Base-by-base conservation (phyloP, 305 asterid species). In the Salvia sclarea region DNA sequence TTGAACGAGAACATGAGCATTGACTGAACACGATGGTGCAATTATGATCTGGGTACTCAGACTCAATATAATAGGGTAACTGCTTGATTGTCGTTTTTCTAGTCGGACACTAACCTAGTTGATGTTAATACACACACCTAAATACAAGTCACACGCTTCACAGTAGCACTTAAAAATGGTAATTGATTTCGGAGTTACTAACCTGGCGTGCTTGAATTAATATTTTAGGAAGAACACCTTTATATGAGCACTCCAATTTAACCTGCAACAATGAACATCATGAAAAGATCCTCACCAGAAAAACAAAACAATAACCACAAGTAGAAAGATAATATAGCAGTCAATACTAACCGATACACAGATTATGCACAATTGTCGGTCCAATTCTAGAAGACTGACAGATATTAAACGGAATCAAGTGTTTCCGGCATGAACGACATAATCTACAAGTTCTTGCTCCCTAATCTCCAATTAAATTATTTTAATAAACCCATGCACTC, bases 191-290 rank as follows among this genome's bases (percentile, higher is more conserved):
- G 14, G 33, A 55, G 65, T 35, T 8, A 68, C 83, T 72, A 48
- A 90, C 98, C 92, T 92, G 98, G 45, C 84, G 87, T 6, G 76
- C 91, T 80, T 74, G 93, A 80, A 80, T 81, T 74, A 88, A 72
- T 71, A 93, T 80, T 83, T 90, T 90, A 43, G 94, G 89, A 71
- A 93, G 95, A 70, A 93, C 88, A 37, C 97, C 96, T 80, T 87
- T 93, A 83, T 79, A 81, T 25, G 69, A 69, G 80, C 90, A 90
- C 17, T 73, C 96, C 86, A 86, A 78, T 80, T 84, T 88, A 37
- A 93, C 81, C 98, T 93, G 92, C 76, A 81, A 64, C 62, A 24
- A 61, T 35, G 57, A 48, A 52, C 44, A 25, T 45, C 24, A 43
- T 0, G 25, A 33, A 72, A 44, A 24, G 41, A 54, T 38, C 10